Evolutionary conservation across 2,329 filamentous ascomycete genomes (phyloP).

Genomic region (Remersonia thermophila): DNA sequence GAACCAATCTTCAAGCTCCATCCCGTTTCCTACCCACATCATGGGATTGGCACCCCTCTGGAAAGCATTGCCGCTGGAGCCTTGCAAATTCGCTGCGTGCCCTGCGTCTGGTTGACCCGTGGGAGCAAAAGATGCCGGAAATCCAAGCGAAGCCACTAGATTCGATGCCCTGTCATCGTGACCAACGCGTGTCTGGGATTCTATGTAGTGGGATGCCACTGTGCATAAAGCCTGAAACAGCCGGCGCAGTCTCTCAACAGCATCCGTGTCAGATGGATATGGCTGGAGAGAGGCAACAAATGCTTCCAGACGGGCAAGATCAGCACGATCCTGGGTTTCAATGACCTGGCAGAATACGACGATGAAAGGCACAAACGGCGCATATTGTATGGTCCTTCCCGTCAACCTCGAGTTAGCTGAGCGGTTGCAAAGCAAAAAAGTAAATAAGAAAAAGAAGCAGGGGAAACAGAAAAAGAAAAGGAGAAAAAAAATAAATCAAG

Average conservation of each 20-base stretch:
- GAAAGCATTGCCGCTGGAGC: conserved; percentile 3
- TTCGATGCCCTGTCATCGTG: conserved; percentile 14
- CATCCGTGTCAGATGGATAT: conserved; percentile 39
- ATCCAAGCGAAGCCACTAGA: conserved; percentile 38
- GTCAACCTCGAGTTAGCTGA: not conserved
- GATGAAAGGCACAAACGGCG: conserved; percentile 48
- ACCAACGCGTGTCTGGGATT: conserved; percentile 17
- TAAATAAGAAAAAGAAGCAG: too few species aligned
- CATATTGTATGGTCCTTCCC: conserved; percentile 40
- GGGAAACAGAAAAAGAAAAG: too few species aligned
- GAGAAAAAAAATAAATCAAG: too few species aligned
- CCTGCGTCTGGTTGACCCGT: conserved; percentile 8
- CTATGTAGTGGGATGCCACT: conserved; percentile 46
- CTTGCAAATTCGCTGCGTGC: too few species aligned
- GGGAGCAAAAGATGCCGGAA: conserved; percentile 19
- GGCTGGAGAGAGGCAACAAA: conserved; percentile 45
- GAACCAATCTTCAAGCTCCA: conserved; percentile 27
- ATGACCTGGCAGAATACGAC: conserved; percentile 46
- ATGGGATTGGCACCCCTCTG: conserved; percentile 16
- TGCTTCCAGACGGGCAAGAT: conserved; percentile 41
- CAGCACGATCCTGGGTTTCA: conserved; percentile 37
- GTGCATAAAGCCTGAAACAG: conserved; percentile 47
- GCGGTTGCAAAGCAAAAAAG: too few species aligned
- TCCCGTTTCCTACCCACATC: conserved; percentile 27
- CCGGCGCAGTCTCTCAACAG: conserved; percentile 32